Evolutionary conservation across 2,329 filamentous ascomycete species (phyloP).

Genomic region (Cladobotryum protrusum): DNA sequence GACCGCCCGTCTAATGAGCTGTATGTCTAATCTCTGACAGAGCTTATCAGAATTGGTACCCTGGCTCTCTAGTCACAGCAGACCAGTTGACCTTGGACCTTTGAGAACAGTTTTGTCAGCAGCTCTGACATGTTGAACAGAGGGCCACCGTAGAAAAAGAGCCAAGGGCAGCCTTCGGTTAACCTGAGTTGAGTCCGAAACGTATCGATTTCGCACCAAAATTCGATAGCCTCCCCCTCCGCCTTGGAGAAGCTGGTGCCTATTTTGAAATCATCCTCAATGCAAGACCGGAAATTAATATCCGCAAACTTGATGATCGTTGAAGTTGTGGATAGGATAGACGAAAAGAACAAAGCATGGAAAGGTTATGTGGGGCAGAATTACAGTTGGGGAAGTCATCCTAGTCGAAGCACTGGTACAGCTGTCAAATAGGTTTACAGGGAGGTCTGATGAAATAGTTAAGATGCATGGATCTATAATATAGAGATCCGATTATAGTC

Average conservation of each 20-base stretch:
- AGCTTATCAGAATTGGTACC: slow-evolving; percentile 88
- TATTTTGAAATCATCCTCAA: slow-evolving; percentile 40
- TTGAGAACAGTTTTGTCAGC: slow-evolving; percentile 94
- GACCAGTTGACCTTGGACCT: slow-evolving; percentile 68
- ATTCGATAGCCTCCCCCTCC: slow-evolving; percentile 76
- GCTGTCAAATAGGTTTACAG: too few species aligned
- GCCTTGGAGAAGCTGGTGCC: slow-evolving; percentile 90
- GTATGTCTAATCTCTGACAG: slow-evolving; percentile 92
- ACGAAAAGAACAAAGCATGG: too few species aligned
- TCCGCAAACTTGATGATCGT: too few species aligned
- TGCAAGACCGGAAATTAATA: too few species aligned
- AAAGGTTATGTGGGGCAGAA: too few species aligned
- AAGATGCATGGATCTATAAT: too few species aligned
- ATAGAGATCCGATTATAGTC: too few species aligned
- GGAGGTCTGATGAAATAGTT: too few species aligned
- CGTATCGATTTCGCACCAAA: slow-evolving; percentile 88
- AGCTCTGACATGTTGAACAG: slow-evolving; percentile 82
- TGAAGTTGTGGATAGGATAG: too few species aligned
- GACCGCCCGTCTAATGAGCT: slow-evolving; percentile 88
- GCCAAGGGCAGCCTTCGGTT: slow-evolving; percentile 72
- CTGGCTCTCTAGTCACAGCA: slow-evolving; percentile 78
- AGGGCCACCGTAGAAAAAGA: slow-evolving; percentile 91
- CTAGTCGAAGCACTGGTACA: too few species aligned
- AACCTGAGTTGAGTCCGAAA: slow-evolving; percentile 81
- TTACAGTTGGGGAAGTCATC: too few species aligned